Evolutionary conservation across 495 filamentous ascomycete genomes (phyloP).

Genomic region (Penicillium goetzii): DNA sequence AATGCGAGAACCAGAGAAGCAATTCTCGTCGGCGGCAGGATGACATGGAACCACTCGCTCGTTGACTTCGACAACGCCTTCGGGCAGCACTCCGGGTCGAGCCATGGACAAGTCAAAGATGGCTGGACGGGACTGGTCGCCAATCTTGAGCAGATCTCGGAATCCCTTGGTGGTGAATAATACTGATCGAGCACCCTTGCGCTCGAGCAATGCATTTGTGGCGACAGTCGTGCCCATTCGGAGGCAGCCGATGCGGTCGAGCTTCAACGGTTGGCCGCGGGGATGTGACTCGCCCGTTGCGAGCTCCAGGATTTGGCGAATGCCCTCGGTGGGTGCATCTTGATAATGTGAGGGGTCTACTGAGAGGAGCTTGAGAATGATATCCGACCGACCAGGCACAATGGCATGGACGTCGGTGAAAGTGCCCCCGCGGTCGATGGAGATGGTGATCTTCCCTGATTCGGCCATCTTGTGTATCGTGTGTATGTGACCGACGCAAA

Average conservation of each 20-base stretch:
- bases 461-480: constrained; percentile 29
- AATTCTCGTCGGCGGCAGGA: constrained; percentile 66
- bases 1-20: constrained; percentile 40
- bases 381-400: constrained; percentile 61
- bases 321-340: constrained; percentile 89
- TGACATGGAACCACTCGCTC: constrained; percentile 66
- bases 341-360: constrained; percentile 87
- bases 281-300: constrained; percentile 78
- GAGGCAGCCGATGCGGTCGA: constrained; percentile 77
- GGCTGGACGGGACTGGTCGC: constrained; percentile 79
- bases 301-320: constrained; percentile 83
- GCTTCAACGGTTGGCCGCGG: constrained; percentile 80
- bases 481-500: neutral
- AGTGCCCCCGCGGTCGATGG: constrained; percentile 63
- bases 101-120: constrained; percentile 84
- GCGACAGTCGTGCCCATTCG: constrained; percentile 91
- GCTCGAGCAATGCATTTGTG: constrained; percentile 88
- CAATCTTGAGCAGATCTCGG: constrained; percentile 85
- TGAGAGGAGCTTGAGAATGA: constrained; percentile 88
- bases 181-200: constrained; percentile 91
- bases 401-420: constrained; percentile 67
- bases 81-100: constrained; percentile 79
- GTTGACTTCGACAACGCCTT: constrained; percentile 74
- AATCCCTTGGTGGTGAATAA: constrained; percentile 93
- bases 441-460: constrained; percentile 46